Conservation (phyloP, 768 basidiomycete genomes). For the Pholiota conissans region DNA sequence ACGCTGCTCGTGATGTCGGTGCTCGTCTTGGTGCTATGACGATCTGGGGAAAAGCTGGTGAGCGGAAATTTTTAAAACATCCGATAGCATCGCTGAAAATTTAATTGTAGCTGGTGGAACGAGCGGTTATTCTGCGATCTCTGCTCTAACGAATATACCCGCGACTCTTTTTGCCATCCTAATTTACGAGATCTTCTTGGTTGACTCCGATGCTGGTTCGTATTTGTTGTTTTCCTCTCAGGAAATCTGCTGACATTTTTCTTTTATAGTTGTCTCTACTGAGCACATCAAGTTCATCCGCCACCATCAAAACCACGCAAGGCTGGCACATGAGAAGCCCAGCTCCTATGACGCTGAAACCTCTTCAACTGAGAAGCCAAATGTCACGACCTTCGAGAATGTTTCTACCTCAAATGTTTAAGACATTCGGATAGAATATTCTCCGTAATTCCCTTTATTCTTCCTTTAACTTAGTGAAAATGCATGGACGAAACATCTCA, state of each 20-base stretch:
- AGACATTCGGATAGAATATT: neutral
- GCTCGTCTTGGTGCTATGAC: slow-evolving; percentile 61
- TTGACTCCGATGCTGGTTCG: slow-evolving; percentile 60
- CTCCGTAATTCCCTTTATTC: neutral
- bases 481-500: neutral
- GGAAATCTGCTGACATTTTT: neutral
- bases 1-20: slow-evolving; percentile 69
- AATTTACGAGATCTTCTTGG: slow-evolving; percentile 57
- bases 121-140: slow-evolving; percentile 53
- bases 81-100: neutral
- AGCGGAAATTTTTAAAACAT: neutral
- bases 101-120: slow-evolving; percentile 46
- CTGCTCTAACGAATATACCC: slow-evolving; percentile 67
- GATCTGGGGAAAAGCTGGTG: slow-evolving; percentile 55
- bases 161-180: slow-evolving; percentile 55
- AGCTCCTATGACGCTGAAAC: slow-evolving; percentile 2
- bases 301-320: slow-evolving; percentile 21
- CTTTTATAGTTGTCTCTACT: slow-evolving; percentile 20
- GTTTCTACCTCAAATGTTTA: neutral
- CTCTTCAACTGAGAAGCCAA: slow-evolving; percentile 19
- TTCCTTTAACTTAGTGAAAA: neutral
- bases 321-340: slow-evolving; percentile 11
- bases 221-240: slow-evolving; percentile 1
- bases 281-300: slow-evolving; percentile 22
- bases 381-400: slow-evolving; percentile 15